Evolutionary conservation across 495 filamentous ascomycete species (phyloP).

Genomic region (Neurospora sp.): DNA sequence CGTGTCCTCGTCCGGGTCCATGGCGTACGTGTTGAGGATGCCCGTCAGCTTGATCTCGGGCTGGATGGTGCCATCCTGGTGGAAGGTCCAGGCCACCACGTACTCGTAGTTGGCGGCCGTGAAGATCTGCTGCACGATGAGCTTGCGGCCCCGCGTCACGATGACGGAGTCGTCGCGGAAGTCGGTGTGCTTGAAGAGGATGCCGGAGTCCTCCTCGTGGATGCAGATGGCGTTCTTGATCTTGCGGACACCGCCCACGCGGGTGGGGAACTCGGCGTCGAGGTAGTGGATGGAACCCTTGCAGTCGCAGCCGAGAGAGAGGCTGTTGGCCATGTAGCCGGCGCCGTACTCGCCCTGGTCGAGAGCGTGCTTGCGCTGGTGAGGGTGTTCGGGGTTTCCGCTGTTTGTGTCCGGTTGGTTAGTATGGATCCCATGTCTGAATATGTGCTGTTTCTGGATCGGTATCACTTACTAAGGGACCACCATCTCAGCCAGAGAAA

Average conservation of each 20-base stretch:
- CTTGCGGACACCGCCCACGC: conserved; percentile 61
- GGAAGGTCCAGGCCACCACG: conserved; percentile 85
- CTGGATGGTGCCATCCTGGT: conserved; percentile 88
- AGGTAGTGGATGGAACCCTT: conserved; percentile 93
- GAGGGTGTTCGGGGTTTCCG: conserved; percentile 85
- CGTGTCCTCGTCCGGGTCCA: conserved; percentile 76
- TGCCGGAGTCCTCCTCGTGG: conserved; percentile 90
- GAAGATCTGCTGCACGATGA: conserved; percentile 88
- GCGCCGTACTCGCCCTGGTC: conserved; percentile 91
- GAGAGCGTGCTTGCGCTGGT: conserved; percentile 91
- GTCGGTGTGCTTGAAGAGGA: conserved; percentile 93
- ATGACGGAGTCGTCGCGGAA: conserved; percentile 85
- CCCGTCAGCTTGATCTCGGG: conserved; percentile 93
- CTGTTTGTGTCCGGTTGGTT: not conserved
- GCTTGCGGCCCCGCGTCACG: conserved; percentile 77
- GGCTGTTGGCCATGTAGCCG: conserved; percentile 91
- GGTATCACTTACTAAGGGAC: conserved; percentile 54
- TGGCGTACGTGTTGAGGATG: conserved; percentile 86
- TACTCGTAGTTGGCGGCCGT: conserved; percentile 98
- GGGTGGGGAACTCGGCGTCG: conserved; percentile 70
- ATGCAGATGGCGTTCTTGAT: conserved; percentile 97
- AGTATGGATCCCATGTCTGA: not conserved
- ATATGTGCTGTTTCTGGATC: not conserved
- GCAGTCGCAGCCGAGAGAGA: conserved; percentile 86
- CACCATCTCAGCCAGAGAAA: conserved; percentile 95